Evolutionary conservation across 148 eudicot species (phyloP).

Genomic region (Cornus kousa): DNA sequence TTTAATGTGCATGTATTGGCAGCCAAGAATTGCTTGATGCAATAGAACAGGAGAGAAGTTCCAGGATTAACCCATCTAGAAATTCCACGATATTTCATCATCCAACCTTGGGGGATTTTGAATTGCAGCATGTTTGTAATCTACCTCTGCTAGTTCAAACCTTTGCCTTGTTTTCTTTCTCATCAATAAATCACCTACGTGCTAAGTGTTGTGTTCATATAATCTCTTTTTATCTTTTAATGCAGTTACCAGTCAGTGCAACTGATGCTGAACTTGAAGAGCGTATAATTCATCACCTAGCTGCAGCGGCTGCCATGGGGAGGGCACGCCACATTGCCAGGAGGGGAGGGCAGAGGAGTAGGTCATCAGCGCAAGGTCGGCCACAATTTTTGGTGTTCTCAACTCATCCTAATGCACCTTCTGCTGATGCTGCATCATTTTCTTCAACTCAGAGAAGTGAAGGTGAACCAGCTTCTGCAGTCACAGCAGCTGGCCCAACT

Average conservation of each 20-base stretch:
- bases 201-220: not conserved
- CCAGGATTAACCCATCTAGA: constrained; percentile 63
- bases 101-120: constrained; percentile 84
- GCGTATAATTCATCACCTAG: constrained; percentile 92
- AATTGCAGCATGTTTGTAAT: constrained; percentile 76
- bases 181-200: not conserved
- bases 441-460: constrained; percentile 43
- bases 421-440: constrained; percentile 37
- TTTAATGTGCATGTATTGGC: constrained; percentile 22
- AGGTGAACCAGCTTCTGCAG: constrained; percentile 34
- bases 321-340: constrained; percentile 79
- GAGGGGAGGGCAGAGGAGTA: constrained; percentile 80
- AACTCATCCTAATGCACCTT: constrained; percentile 48
- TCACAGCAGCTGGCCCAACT: constrained; percentile 36
- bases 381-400: constrained; percentile 81
- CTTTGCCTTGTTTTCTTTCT: not conserved
- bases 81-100: constrained; percentile 82
- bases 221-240: constrained; percentile 4
- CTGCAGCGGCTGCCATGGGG: constrained; percentile 98
- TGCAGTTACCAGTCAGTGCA: constrained; percentile 73
- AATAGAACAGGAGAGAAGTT: constrained; percentile 73
- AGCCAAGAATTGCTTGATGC: constrained; percentile 93
- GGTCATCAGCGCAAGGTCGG: constrained; percentile 82
- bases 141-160: not conserved
- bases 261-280: constrained; percentile 96